Base-by-base conservation (phyloP, 2,329 filamentous ascomycete genomes). In the Apiospora arundinis region DNA sequence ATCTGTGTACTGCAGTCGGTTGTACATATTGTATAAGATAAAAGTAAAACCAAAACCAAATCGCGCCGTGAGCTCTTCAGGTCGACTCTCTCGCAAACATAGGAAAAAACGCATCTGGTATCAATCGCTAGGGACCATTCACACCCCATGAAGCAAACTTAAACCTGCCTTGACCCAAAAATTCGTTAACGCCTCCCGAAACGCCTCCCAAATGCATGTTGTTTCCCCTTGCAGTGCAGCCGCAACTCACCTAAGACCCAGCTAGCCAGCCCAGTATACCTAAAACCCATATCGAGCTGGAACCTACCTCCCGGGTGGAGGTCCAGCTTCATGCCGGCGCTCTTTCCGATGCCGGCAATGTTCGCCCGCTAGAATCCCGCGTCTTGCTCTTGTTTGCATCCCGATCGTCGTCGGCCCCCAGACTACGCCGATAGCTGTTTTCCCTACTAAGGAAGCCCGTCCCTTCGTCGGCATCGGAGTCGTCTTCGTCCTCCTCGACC, bases 381-480 rank as follows among this genome's bases (percentile, higher is more conserved):
- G 85, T 74, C 56, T 86, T 86, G 3, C 84, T 83, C 72, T 85
- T 81, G 84, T 80, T 80, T 14, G 82, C 82, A 25, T 77, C 78
- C 14, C 37, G 25, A 49, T 76, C 72, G 69, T 74, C 72, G 74
- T 77, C 76, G 18, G 77, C 67, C 74, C 75, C 71, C 69, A 72
- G 45, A 65, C 21, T 75, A 72, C 67, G 77, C 70, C 71, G 78
- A 71, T 77, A 72, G 42, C 76, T 74, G 25, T 77, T 77, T 63
- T 80, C 75, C 21, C 74, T 77, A 66, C 85, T 83, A 69, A 92
- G 82, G 90, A 91, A 92, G 73, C 85, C 86, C 72, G 86, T 86
- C 75, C 84, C 84, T 83, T 90, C 91, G 73, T 87, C 81, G 9
- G 73, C 75, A 48, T 76, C 44, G 7, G 74, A 65, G 69, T 85